Conservation (phyloP, 768 basidiomycete genomes). For the Suillus subluteus region DNA sequence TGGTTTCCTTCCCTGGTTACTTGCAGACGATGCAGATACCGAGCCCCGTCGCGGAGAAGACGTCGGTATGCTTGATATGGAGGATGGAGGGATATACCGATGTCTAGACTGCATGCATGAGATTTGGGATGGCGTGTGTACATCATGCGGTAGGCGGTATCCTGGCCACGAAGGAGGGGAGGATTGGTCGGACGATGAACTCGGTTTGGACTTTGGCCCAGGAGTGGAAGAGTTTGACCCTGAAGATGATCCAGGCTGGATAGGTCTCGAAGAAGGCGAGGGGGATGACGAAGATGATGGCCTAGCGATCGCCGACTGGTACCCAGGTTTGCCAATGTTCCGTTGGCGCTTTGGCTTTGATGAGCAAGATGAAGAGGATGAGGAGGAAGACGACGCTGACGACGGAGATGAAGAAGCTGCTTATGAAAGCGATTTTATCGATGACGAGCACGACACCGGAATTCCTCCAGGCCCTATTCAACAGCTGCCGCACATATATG, state of each 20-base stretch:
- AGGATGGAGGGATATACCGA: constrained; percentile 78
- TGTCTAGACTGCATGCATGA: constrained; percentile 81
- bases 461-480: constrained; percentile 5
- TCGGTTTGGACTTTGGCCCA: constrained; percentile 42
- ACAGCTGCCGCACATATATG: constrained; percentile 27
- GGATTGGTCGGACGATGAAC: constrained; percentile 35
- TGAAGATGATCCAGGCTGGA: constrained; percentile 36
- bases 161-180: constrained; percentile 46
- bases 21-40: constrained; percentile 23
- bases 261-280: constrained; percentile 36
- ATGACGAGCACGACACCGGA: constrained; percentile 41
- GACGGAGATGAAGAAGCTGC: constrained; percentile 39
- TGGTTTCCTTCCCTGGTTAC: constrained; percentile 24
- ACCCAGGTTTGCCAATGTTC: constrained; percentile 19
- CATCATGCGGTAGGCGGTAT: constrained; percentile 62
- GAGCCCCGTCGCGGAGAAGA: constrained; percentile 35
- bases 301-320: constrained; percentile 25
- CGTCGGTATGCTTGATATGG: constrained; percentile 69
- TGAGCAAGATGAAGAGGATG: constrained; percentile 23
- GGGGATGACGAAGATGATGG: constrained; percentile 36
- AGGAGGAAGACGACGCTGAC: constrained; percentile 23
- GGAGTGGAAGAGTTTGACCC: constrained; percentile 34
- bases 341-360: constrained; percentile 22
- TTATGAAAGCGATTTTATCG: constrained; percentile 62
- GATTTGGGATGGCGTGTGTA: constrained; percentile 71